Evolutionary conservation across 495 filamentous ascomycete species (phyloP), one percentile per base, ranked within the genome.

Genomic region (Lindgomyces ingoldianus): DNA sequence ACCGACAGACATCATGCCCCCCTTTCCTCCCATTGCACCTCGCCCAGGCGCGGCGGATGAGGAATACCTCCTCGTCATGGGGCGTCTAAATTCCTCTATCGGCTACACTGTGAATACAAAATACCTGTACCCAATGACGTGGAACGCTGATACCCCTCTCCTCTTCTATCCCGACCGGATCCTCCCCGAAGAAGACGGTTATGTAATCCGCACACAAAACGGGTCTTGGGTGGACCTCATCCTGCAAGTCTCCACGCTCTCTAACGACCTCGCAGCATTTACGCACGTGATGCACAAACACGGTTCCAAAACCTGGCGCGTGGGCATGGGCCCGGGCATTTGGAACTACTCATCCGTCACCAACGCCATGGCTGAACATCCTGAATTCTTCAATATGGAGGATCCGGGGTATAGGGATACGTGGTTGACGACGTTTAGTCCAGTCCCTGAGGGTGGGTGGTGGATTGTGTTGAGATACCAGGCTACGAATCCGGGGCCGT

Each of bases 381-480:
- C 77, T 1, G 59, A 76, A 22, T 78, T 62, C 26, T 86, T 87
- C 57, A 84, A 86, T 63, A 68, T 86, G 21, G 69, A 78, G 9
- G 80, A 78, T 46, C 84, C 84, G 84, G 81, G 6, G 6, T 39
- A 39, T 14, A 39, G 33, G 14, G 33, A 39, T 39, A 39, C 33
- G 6, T 39, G 6, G 0, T 72, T 72, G 6, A 64, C 71, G 18
- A 33, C 42, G 0, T 69, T 75, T 0, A n/a, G n/a, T n/a, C n/a
- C n/a, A n/a, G n/a, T n/a, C n/a, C n/a, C n/a, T n/a, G 70, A 62
- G 4, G 77, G 67, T 0, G 69, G 76, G 0, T 73, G 74, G 3
- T 86, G 83, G 84, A 66, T 82, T 30, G 84, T 70, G 2, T 64
- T 85, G 8, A 66, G 83, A 42, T 87, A 86, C 63, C 81, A 85